These are phyloP conservation scores for Ceratocystiopsis minuta DNA, from an alignment of 2,329 filamentous ascomycete species.

Conservation along the genomic window DNA sequence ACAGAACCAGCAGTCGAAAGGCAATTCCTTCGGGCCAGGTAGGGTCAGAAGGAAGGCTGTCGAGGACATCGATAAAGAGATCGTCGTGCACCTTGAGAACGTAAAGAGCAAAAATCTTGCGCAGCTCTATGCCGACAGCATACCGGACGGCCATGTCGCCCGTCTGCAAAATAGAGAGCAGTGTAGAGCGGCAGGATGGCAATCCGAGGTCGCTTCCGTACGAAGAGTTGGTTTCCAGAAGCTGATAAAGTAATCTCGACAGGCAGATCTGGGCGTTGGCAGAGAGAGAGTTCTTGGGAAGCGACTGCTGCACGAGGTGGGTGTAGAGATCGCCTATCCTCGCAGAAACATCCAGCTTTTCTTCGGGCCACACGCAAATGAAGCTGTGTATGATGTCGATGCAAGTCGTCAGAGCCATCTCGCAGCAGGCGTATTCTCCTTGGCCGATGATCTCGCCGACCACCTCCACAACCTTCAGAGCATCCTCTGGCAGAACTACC, in stretches of 20 bases:
- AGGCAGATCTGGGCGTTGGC: conserved; percentile 48
- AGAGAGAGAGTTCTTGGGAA: conserved; percentile 54
- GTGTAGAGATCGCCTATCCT: conserved; percentile 60
- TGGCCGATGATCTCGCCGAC: conserved; percentile 33
- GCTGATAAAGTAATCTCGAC: conserved; percentile 47
- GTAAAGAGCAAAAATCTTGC: conserved; percentile 62
- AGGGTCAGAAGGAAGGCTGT: conserved; percentile 54
- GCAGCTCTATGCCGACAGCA: conserved; percentile 49
- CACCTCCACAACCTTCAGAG: conserved; percentile 28
- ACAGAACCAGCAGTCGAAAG: conserved; percentile 58
- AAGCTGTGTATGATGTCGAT: conserved; percentile 51
- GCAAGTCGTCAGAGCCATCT: conserved; percentile 50
- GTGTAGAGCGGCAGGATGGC: conserved; percentile 45
- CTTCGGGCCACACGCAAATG: conserved; percentile 43
- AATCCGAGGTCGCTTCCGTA: conserved; percentile 45
- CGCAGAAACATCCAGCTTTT: conserved; percentile 40
- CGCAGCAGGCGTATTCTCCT: conserved; percentile 52
- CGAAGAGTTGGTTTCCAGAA: conserved; percentile 48
- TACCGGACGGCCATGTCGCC: conserved; percentile 59
- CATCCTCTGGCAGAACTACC: conserved; percentile 27
- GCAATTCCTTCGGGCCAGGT: conserved; percentile 68
- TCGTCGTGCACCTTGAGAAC: conserved; percentile 69
- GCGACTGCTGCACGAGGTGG: conserved; percentile 51
- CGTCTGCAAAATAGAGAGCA: conserved; percentile 53
- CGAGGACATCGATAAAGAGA: conserved; percentile 70